Evolutionary conservation across 2,329 filamentous ascomycete species (phyloP).

Genomic region (Zymoseptoria tritici): DNA sequence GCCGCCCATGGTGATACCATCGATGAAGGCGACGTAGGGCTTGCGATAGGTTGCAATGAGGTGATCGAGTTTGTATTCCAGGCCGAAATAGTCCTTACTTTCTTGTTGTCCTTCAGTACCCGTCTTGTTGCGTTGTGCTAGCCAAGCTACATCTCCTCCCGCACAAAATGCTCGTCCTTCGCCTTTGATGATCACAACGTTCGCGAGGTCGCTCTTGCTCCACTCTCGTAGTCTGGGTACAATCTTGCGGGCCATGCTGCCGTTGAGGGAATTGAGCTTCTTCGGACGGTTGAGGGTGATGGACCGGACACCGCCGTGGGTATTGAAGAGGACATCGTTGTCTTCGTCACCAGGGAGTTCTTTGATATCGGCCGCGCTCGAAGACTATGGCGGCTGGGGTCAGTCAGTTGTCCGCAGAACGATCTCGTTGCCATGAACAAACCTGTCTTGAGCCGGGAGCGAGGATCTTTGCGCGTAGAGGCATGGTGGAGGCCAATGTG

Average conservation of each 20-base stretch:
- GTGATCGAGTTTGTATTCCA: slow-evolving; percentile 96
- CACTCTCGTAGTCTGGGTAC: slow-evolving; percentile 82
- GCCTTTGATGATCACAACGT: slow-evolving; percentile 87
- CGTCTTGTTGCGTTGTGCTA: slow-evolving; percentile 65
- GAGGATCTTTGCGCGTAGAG: slow-evolving; percentile 68
- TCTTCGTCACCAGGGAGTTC: slow-evolving; percentile 63
- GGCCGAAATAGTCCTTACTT: slow-evolving; percentile 79
- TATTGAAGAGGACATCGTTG: slow-evolving; percentile 89
- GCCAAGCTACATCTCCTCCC: slow-evolving; percentile 77
- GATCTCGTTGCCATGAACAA: slow-evolving; percentile 8
- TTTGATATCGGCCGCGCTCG: slow-evolving; percentile 33
- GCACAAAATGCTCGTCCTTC: slow-evolving; percentile 83
- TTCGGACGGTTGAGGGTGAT: slow-evolving; percentile 89
- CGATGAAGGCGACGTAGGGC: slow-evolving; percentile 92
- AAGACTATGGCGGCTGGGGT: slow-evolving; percentile 24
- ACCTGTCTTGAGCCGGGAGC: slow-evolving; percentile 52
- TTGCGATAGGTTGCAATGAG: slow-evolving; percentile 89
- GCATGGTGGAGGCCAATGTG: slow-evolving; percentile 69
- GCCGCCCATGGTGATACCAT: slow-evolving; percentile 97
- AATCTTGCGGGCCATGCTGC: slow-evolving; percentile 93
- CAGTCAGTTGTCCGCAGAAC: slow-evolving; percentile 23
- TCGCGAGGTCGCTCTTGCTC: slow-evolving; percentile 90
- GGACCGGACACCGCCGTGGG: slow-evolving; percentile 78
- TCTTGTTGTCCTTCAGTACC: slow-evolving; percentile 62
- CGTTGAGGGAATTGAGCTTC: slow-evolving; percentile 88